Percentiles rank a stretch among this genome's conserved stretches.
These are phyloP conservation scores for Suillus fuscotomentosus DNA, from an alignment of 768 basidiomycete species.

Conservation along the genomic window DNA sequence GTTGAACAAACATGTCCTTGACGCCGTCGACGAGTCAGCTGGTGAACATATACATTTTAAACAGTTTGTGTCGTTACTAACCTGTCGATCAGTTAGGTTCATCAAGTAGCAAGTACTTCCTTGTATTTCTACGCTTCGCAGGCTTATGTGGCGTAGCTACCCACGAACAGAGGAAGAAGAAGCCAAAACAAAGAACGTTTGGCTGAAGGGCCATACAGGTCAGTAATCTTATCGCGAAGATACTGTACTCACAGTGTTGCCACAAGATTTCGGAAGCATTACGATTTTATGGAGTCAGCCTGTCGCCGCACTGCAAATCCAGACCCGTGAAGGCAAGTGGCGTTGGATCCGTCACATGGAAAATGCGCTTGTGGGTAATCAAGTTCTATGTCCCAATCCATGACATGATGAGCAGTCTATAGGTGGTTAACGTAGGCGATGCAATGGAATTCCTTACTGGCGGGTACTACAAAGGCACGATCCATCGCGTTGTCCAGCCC, in stretches of 20 bases:
- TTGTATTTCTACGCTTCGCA: neutral
- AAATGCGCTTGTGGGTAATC: constrained; percentile 46
- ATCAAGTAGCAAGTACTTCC: constrained; percentile 57
- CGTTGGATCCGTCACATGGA: constrained; percentile 60
- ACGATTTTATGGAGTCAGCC: constrained; percentile 64
- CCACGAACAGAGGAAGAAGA: constrained; percentile 51
- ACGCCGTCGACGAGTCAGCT: constrained; percentile 39
- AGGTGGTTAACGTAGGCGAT: constrained; percentile 64
- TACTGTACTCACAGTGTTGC: neutral
- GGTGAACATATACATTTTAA: constrained; percentile 24
- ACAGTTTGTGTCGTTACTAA: neutral
- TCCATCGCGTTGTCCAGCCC: constrained; percentile 61
- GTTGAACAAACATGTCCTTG: constrained; percentile 45
- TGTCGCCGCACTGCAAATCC: constrained; percentile 55
- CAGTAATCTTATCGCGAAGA: neutral
- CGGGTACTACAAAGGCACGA: constrained; percentile 57
- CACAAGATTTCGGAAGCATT: constrained; percentile 50
- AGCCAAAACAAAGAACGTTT: constrained; percentile 50
- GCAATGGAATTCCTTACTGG: constrained; percentile 60
- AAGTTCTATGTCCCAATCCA: neutral
- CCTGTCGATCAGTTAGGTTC: constrained; percentile 44
- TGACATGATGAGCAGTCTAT: neutral
- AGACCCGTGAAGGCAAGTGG: constrained; percentile 51
- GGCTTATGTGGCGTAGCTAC: constrained; percentile 33
- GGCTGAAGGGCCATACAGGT: constrained; percentile 63